These are phyloP conservation scores for Leccinellum albellum DNA, from an alignment of 768 basidiomycete species.

Conservation along the genomic window DNA sequence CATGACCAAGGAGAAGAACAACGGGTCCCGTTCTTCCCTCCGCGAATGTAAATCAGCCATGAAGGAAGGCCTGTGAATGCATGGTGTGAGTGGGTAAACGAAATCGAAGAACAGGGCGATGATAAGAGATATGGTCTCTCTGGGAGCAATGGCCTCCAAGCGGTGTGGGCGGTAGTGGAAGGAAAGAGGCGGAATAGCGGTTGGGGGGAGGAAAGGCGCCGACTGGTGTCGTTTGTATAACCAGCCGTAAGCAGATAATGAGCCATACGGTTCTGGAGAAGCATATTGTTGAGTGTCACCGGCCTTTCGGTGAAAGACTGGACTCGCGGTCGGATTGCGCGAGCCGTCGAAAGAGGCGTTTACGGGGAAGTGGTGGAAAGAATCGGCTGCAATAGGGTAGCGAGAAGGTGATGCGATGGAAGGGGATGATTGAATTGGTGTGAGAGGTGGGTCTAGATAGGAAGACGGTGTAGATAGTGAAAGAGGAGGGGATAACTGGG, in stretches of 20 bases:
- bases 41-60: slow-evolving; percentile 82
- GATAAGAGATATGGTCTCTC: slow-evolving; percentile 77
- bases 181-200: slow-evolving; percentile 54
- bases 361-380: slow-evolving; percentile 52
- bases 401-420: slow-evolving; percentile 54
- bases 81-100: slow-evolving; percentile 87
- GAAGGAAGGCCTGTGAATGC: slow-evolving; percentile 87
- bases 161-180: slow-evolving; percentile 72
- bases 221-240: slow-evolving; percentile 62
- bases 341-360: slow-evolving; percentile 36
- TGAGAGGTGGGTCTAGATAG: slow-evolving; percentile 52
- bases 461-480: slow-evolving; percentile 22
- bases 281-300: slow-evolving; percentile 44
- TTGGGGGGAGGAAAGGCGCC: slow-evolving; percentile 42
- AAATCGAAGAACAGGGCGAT: slow-evolving; percentile 91
- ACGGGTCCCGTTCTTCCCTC: slow-evolving; percentile 81
- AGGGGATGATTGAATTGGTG: slow-evolving; percentile 40
- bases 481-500: slow-evolving; percentile 44
- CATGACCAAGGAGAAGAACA: slow-evolving; percentile 90
- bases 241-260: slow-evolving; percentile 69
- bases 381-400: slow-evolving; percentile 68
- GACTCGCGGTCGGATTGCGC: slow-evolving; percentile 32
- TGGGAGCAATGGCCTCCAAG: slow-evolving; percentile 77
- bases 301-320: slow-evolving; percentile 36
- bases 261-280: slow-evolving; percentile 53